These are phyloP conservation scores for Staphylotrichum tortipilum DNA, from an alignment of 495 filamentous ascomycete species.

Conservation along the genomic window DNA sequence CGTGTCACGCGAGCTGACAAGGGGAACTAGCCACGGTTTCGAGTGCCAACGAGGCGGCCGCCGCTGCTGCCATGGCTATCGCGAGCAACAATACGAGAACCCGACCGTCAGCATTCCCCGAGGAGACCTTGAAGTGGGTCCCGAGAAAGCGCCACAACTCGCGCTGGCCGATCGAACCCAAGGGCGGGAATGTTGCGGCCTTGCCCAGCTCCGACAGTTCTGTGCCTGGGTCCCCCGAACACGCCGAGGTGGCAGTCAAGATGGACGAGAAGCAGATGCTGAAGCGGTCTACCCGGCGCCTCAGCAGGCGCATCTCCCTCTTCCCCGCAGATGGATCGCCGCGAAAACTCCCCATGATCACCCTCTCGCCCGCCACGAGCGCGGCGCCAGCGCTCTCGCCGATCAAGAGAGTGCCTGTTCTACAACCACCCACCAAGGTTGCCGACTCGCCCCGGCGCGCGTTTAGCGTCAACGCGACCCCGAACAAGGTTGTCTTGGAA, in stretches of 20 bases:
- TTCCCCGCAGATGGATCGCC: constrained; percentile 17
- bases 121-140: constrained; percentile 16
- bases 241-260: constrained; percentile 8
- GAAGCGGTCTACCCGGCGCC: constrained; percentile 18
- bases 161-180: constrained; percentile 24
- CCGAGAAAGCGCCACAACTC: constrained; percentile 29
- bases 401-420: constrained; percentile 13
- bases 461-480: constrained; percentile 20
- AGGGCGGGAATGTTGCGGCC: constrained; percentile 10
- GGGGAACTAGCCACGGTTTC: constrained; percentile 6
- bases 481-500: constrained; percentile 21
- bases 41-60: neutral
- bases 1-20: neutral
- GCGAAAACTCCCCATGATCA: constrained; percentile 12
- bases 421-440: constrained; percentile 17
- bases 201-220: constrained; percentile 17
- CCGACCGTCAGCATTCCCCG: constrained; percentile 16
- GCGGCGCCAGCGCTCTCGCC: constrained; percentile 12
- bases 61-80: neutral
- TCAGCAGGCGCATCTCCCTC: constrained; percentile 24
- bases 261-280: constrained; percentile 17
- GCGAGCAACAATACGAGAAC: neutral
- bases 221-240: constrained; percentile 6
- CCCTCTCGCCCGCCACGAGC: constrained; percentile 12
- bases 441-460: constrained; percentile 19